phyloP scores from a whole-genome alignment of 2,329 filamentous ascomycete species.

The Claviceps humidiphila region DNA sequence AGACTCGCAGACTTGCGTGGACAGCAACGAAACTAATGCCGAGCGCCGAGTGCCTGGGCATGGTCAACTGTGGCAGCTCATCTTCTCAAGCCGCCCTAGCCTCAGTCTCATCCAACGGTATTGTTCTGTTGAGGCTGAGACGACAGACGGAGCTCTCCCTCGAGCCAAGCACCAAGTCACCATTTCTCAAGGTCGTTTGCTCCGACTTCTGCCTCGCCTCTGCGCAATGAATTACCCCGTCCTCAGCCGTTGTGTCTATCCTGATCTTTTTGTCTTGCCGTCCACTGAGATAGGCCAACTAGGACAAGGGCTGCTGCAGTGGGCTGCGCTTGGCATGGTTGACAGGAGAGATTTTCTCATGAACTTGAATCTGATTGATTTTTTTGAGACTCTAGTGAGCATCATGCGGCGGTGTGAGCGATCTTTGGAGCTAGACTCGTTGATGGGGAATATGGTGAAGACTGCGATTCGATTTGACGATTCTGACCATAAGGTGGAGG shows the following conservation, averaged over 20 bases:
- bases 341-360: slow-evolving; percentile 35
- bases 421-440: slow-evolving; percentile 20
- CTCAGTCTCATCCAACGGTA: slow-evolving; percentile 30
- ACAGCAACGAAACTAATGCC: slow-evolving; percentile 21
- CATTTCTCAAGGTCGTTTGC: slow-evolving; percentile 38
- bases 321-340: slow-evolving; percentile 38
- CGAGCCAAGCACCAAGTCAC: slow-evolving; percentile 26
- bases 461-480: slow-evolving; percentile 27
- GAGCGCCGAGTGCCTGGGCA: slow-evolving; percentile 31
- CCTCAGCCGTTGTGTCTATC: slow-evolving; percentile 24
- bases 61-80: slow-evolving; percentile 38
- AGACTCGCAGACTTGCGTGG: slow-evolving; percentile 7
- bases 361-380: slow-evolving; percentile 38
- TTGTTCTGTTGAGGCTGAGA: slow-evolving; percentile 22
- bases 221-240: slow-evolving; percentile 31
- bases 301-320: slow-evolving; percentile 33
- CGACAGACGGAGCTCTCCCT: slow-evolving; percentile 9
- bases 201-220: slow-evolving; percentile 38
- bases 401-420: slow-evolving; percentile 30
- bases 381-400: slow-evolving; percentile 37
- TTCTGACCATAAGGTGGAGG: slow-evolving; percentile 25
- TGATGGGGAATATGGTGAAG: slow-evolving; percentile 26
- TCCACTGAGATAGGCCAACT: slow-evolving; percentile 9
- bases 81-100: slow-evolving; percentile 32
- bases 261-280: slow-evolving; percentile 19